A percentile compares a stretch with the other conserved stretches of the same genome.
phyloP scores from a whole-genome alignment of 2,329 filamentous ascomycete species.

The Trichoderma harzianum region DNA sequence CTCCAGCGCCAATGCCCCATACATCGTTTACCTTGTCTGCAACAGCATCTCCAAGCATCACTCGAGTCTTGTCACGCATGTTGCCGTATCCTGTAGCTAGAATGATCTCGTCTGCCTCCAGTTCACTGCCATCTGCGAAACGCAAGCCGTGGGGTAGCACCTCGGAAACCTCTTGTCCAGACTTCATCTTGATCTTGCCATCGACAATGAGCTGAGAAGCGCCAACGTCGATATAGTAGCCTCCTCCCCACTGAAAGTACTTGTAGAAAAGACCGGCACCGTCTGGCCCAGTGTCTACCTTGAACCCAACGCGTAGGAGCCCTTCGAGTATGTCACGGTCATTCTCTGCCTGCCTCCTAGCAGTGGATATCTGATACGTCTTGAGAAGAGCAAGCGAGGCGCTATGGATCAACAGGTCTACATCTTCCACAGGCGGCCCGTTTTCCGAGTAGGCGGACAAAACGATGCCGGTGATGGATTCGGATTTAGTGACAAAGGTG shows the following conservation, averaged over 20 bases:
- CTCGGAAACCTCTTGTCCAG: conserved; percentile 52
- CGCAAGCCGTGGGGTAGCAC: conserved; percentile 45
- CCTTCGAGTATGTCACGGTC: conserved; percentile 41
- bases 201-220: conserved; percentile 59
- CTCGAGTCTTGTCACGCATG: conserved; percentile 61
- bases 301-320: conserved; percentile 57
- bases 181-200: conserved; percentile 61
- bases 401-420: conserved; percentile 58
- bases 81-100: conserved; percentile 65
- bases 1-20: conserved; percentile 59
- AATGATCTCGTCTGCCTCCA: conserved; percentile 62
- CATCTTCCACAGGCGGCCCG: conserved; percentile 61
- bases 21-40: conserved; percentile 56
- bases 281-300: conserved; percentile 55
- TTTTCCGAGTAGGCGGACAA: conserved; percentile 50
- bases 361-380: conserved; percentile 48
- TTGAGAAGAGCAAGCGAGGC: conserved; percentile 60
- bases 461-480: conserved; percentile 49
- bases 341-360: conserved; percentile 29
- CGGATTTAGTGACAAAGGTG: conserved; percentile 60
- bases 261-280: conserved; percentile 57
- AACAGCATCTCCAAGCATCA: conserved; percentile 59
- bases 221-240: conserved; percentile 70
- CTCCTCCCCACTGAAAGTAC: conserved; percentile 63
- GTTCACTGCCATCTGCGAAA: conserved; percentile 52